phyloP scores from a whole-genome alignment of 1,139 yeast genomes.

The Saccharomycopsis crataegensis region DNA sequence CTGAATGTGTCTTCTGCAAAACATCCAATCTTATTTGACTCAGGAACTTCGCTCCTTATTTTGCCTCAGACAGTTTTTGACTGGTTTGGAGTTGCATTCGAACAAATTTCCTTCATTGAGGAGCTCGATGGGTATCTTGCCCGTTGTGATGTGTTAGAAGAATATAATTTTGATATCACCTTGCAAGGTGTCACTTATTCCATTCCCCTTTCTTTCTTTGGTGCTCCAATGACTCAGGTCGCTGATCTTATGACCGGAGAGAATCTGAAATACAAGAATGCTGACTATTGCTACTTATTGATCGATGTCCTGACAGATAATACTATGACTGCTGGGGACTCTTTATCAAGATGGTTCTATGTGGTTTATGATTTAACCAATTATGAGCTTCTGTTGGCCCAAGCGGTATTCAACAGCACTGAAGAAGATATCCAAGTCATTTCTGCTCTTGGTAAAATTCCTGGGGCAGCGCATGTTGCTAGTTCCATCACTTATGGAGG shows the following conservation, averaged over 20 bases:
- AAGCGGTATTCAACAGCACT: background rate
- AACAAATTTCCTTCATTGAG: background rate
- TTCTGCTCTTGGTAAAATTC: no score
- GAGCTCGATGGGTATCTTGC: slow-evolving; percentile 1
- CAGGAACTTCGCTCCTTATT: background rate
- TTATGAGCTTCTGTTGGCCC: background rate
- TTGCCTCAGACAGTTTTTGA: slow-evolving; percentile 1
- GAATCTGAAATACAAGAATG: background rate
- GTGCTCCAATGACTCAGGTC: background rate
- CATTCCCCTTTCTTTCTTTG: background rate
- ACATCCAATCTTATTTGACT: slow-evolving; percentile 9
- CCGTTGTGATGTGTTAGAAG: slow-evolving; percentile 3
- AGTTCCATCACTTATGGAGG: slow-evolving; percentile 10
- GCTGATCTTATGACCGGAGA: background rate
- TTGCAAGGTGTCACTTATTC: background rate
- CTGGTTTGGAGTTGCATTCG: slow-evolving; percentile 3
- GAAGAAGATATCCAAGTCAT: background rate
- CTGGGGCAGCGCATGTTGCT: slow-evolving; percentile 8
- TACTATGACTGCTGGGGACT: slow-evolving; percentile 13
- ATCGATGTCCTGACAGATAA: background rate
- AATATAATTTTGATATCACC: slow-evolving; percentile 3
- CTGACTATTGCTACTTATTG: slow-evolving; percentile 1
- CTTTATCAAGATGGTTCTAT: slow-evolving; percentile 12
- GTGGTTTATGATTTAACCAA: slow-evolving; percentile 10
- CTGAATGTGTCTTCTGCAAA: background rate